Evolutionary conservation across 2,329 filamentous ascomycete species (phyloP), one percentile per base, ranked within the genome.

Genomic region (Xylaria polymorpha): DNA sequence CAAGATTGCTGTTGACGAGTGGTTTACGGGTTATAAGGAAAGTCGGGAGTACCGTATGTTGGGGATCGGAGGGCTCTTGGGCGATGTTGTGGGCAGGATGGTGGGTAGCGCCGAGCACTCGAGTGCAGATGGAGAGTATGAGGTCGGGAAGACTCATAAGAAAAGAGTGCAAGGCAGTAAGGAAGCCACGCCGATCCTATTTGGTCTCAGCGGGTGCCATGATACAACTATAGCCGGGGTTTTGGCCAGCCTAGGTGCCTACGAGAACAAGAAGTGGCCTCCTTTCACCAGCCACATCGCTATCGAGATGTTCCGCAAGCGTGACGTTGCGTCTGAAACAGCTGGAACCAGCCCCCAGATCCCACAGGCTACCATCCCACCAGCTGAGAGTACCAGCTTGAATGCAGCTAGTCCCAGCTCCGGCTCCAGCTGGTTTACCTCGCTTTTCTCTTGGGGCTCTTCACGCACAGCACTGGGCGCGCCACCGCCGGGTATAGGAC

Each of bases 241-340:
- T 1, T 83, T 99, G 35, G 83, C 91, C 18, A 93, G 92, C 73
- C 81, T 98, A 7, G 96, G 95, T 2, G 92, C 92, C 2, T 96
- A 93, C 78, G 85, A 92, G 50, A 83, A 83, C 22, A 87, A 87
- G 57, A 85, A 86, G 43, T 99, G 96, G 96, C 96, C 96, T 0
- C 94, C 94, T 0, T 99, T 95, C 77, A 98, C 95, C 0, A 95
- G 92, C 74, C 94, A 97, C 75, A 87, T 99, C 72, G 94, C 96
- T 39, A 85, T 99, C 64, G 96, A 99, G 81, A 86, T 98, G 70
- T 98, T 98, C 84, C 89, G 87, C 48, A 86, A 88, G 73, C 78
- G 81, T 48, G 75, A 79, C 53, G 64, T 57, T 32, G 35, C 70
- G 2, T 29, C 73, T 4, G 22, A 64, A 57, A 29, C 58, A 22